phyloP scores from a whole-genome alignment of 352 stramenopile species.

The Globisporangium okanoganense region DNA sequence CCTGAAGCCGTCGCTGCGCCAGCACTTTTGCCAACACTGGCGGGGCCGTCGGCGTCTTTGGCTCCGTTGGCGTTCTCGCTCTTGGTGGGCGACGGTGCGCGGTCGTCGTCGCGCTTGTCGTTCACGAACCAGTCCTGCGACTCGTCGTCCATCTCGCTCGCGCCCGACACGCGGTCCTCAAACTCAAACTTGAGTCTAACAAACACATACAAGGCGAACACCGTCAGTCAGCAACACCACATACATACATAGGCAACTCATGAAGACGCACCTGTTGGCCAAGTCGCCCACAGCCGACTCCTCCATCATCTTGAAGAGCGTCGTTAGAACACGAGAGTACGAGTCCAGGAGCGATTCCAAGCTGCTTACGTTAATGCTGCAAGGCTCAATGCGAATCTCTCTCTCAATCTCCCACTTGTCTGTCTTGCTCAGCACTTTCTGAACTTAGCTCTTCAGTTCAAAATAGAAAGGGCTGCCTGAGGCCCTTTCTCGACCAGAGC shows the following conservation, averaged over 20 bases:
- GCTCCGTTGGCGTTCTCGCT: conserved; percentile 12
- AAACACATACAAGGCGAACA: neutral
- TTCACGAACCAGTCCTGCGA: conserved; percentile 85
- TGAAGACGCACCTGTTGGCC: conserved; percentile 34
- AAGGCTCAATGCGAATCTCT: neutral
- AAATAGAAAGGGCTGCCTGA: conserved; percentile 10
- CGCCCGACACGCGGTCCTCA: conserved; percentile 49
- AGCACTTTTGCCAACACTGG: neutral
- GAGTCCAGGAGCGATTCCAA: neutral
- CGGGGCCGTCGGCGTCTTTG: conserved; percentile 1
- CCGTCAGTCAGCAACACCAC: neutral
- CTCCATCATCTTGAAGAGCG: conserved; percentile 35
- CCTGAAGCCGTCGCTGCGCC: neutral
- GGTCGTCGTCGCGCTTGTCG: conserved; percentile 38
- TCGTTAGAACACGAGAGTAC: neutral
- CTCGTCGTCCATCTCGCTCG: conserved; percentile 42
- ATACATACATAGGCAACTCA: neutral
- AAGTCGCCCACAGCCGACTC: conserved; percentile 56
- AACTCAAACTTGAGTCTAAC: conserved; percentile 57
- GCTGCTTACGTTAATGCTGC: neutral
- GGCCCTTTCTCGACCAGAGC: conserved; percentile 2
- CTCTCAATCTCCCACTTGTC: neutral
- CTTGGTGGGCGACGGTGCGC: conserved; percentile 23
- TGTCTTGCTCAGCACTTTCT: neutral
- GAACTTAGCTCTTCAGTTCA: conserved; percentile 9